Percentiles rank a stretch among this genome's conserved stretches.
Evolutionary conservation across 768 basidiomycete species (phyloP).

Genomic region (Trametes cubensis): DNA sequence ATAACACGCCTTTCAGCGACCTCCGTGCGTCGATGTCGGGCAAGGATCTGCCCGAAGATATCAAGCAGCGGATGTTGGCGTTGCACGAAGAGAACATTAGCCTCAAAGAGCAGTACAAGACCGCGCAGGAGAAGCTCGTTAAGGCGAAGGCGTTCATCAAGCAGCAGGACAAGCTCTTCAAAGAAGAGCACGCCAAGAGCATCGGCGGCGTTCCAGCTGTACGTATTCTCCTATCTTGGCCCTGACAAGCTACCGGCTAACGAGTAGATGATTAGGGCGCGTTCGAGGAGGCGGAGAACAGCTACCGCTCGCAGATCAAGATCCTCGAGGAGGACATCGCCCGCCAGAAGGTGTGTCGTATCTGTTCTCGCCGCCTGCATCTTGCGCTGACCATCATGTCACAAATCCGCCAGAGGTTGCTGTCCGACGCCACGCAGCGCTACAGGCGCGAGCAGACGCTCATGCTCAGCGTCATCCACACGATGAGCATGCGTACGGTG

Average conservation of each 20-base stretch:
- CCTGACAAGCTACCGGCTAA: background rate
- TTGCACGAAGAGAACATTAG: constrained; percentile 78
- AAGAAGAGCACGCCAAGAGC: constrained; percentile 72
- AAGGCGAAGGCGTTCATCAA: constrained; percentile 93
- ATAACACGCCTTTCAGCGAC: constrained; percentile 52
- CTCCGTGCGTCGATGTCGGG: constrained; percentile 76
- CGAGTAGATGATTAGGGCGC: constrained; percentile 42
- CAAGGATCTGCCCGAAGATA: constrained; percentile 79
- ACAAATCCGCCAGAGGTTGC: constrained; percentile 40
- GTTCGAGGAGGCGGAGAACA: constrained; percentile 73
- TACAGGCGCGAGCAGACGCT: constrained; percentile 80
- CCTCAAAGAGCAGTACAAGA: constrained; percentile 72
- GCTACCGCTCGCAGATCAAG: constrained; percentile 36
- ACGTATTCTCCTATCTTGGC: constrained; percentile 24
- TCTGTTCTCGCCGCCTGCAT: background rate
- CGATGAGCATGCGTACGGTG: constrained; percentile 62
- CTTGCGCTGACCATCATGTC: background rate
- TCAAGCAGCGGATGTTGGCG: constrained; percentile 71
- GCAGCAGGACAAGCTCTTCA: constrained; percentile 86
- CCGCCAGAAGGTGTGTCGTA: constrained; percentile 50
- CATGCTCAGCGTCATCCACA: constrained; percentile 77
- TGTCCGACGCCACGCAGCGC: constrained; percentile 55
- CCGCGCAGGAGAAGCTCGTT: constrained; percentile 70
- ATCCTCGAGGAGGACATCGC: constrained; percentile 40
- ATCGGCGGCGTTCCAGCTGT: constrained; percentile 49